Conservation (phyloP, 768 basidiomycete species). For the Arthromyces matolae region DNA sequence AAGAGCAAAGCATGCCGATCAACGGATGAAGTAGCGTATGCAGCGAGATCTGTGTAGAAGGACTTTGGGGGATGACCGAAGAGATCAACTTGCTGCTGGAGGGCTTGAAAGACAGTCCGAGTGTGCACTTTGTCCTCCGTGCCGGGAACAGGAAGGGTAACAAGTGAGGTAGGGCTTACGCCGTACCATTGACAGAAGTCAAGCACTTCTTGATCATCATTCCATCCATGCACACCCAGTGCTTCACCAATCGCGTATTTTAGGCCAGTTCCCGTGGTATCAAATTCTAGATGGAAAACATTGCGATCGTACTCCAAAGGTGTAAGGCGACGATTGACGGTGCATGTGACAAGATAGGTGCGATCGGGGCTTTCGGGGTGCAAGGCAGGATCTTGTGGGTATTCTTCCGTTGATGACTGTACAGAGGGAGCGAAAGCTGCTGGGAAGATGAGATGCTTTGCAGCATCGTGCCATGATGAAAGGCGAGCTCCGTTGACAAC, state of each 20-base stretch:
- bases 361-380: conserved; percentile 86
- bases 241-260: conserved; percentile 97
- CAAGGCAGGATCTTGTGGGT: conserved; percentile 61
- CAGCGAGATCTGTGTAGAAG: conserved; percentile 87
- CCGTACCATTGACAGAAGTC: conserved; percentile 94
- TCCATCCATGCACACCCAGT: conserved; percentile 96
- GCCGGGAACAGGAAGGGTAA: conserved; percentile 74
- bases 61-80: conserved; percentile 96
- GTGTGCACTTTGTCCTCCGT: conserved; percentile 76
- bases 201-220: conserved; percentile 81
- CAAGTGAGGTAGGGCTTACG: conserved; percentile 69
- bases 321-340: conserved; percentile 91
- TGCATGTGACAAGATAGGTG: conserved; percentile 91
- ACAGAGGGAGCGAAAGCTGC: conserved; percentile 63
- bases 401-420: conserved; percentile 36
- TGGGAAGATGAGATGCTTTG: conserved; percentile 87
- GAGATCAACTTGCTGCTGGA: conserved; percentile 95
- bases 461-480: conserved; percentile 79
- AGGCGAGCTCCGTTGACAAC: conserved; percentile 58
- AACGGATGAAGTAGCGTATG: conserved; percentile 61
- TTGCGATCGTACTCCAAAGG: conserved; percentile 96
- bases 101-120: conserved; percentile 89
- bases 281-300: conserved; percentile 97
- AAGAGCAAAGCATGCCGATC: conserved; percentile 85
- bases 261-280: conserved; percentile 86